Evolutionary conservation across 2,329 filamentous ascomycete species (phyloP).

Genomic region (Xylaria sp.): DNA sequence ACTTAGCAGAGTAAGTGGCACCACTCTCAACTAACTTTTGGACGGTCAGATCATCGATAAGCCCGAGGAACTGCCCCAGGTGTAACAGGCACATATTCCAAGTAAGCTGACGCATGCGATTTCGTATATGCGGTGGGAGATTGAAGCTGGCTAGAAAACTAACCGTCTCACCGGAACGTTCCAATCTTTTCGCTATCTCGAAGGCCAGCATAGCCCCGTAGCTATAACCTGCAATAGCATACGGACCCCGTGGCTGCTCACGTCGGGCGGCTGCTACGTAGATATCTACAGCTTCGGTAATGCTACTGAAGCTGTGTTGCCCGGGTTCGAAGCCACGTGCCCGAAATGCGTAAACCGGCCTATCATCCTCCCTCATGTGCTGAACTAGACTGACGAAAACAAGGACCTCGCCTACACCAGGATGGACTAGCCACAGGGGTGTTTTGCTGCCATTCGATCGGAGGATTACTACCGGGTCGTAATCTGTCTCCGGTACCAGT

Average conservation of each 20-base stretch:
- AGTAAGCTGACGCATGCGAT: slow-evolving; percentile 54
- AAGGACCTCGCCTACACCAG: slow-evolving; percentile 57
- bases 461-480: slow-evolving; percentile 4
- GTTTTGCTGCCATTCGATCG: slow-evolving; percentile 45
- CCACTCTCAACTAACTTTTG: slow-evolving; percentile 36
- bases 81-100: slow-evolving; percentile 55
- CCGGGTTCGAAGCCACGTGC: slow-evolving; percentile 58
- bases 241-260: slow-evolving; percentile 61
- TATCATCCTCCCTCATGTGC: slow-evolving; percentile 51
- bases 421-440: slow-evolving; percentile 57
- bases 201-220: slow-evolving; percentile 63
- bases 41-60: slow-evolving; percentile 51
- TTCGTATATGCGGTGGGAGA: slow-evolving; percentile 61
- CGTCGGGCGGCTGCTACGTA: slow-evolving; percentile 57
- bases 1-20: neutral
- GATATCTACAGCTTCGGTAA: slow-evolving; percentile 54
- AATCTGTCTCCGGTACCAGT: too few relatives aligned
- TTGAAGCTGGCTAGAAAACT: slow-evolving; percentile 59
- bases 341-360: slow-evolving; percentile 60
- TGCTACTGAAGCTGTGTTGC: slow-evolving; percentile 54
- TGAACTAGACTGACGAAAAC: slow-evolving; percentile 54
- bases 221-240: slow-evolving; percentile 63
- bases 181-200: slow-evolving; percentile 60
- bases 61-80: slow-evolving; percentile 54
- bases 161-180: slow-evolving; percentile 49